Base-by-base conservation (phyloP, 352 stramenopile genomes). In the Blastocystis sp. region DNA sequence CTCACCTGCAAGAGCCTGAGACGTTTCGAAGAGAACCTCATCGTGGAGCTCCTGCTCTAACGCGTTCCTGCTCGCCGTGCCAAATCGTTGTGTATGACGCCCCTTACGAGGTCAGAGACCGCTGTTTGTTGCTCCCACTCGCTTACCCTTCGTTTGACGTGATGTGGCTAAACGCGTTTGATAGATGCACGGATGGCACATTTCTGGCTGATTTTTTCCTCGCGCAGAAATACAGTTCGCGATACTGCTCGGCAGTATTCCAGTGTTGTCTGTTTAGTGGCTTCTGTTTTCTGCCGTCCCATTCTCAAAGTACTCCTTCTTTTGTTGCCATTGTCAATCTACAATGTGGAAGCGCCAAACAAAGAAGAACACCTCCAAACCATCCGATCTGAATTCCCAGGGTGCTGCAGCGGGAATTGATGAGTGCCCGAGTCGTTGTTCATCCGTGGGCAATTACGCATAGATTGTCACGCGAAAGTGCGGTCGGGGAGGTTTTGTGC, bases 321-420 rank as follows among this genome's bases (percentile, higher is more conserved):
- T 34, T 34, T 34, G 28, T 34, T 34, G 28, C 28, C 28, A 34
- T 34, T 34, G 28, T 34, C 19, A 74, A 45, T 45, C n/a, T 69
- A 38, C 42, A 57, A 81, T 81, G 71, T 81, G 71, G 71, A 81
- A 81, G 24, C 43, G 11, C 66, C 71, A 63, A 64, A 54, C 64
- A 21, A 81, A 60, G 34, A 21, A 21, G 42, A 81, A 45, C 52
- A 65, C 17, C 43, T 38, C 21, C 34, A 65, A 81, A 2, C 42
- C 71, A 34, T 19, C 11, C 24, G 71, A 81, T 42, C 45, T 14
- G 59, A 21, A 34, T 14, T 11, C 7, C 52, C 54, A 54, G 28
- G 66, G 34, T 24, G 6, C 21, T 17, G 43, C 17, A 42, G 17
- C 71, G 17, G 7, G 10, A 65, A 6, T 81, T 17, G 48, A 81